phyloP scores from a whole-genome alignment of 2,329 filamentous ascomycete genomes.

The Keithomyces neogunnii region DNA sequence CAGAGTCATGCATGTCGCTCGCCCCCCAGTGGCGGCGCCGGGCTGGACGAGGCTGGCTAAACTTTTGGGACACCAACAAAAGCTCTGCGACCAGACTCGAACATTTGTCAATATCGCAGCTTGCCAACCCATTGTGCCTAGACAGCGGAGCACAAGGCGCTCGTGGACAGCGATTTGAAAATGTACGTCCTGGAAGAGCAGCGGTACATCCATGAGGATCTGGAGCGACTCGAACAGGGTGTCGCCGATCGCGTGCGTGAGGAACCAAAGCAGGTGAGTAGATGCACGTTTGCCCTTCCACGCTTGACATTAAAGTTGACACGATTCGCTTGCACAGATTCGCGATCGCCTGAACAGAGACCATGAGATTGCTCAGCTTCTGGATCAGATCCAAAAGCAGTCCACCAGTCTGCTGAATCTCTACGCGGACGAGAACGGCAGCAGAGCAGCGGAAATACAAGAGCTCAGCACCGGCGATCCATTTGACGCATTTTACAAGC shows the following conservation, averaged over 20 bases:
- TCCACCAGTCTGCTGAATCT: conserved; percentile 72
- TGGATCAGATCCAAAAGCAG: conserved; percentile 81
- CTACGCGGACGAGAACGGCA: conserved; percentile 70
- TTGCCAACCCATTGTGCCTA: too few species aligned
- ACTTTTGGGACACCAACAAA: conserved; percentile 1
- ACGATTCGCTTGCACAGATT: conserved; percentile 45
- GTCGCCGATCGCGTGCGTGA: conserved; percentile 83
- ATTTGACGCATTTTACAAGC: conserved; percentile 85
- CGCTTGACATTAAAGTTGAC: conserved; percentile 11
- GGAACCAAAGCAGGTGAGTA: conserved; percentile 75
- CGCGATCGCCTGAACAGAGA: conserved; percentile 84
- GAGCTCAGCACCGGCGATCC: conserved; percentile 76
- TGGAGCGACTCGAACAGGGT: conserved; percentile 91
- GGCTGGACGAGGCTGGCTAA: conserved; percentile 6
- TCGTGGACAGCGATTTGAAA: background rate
- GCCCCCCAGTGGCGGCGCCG: background rate
- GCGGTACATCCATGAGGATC: conserved; percentile 87
- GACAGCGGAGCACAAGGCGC: background rate
- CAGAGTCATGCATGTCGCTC: background rate
- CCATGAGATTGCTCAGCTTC: conserved; percentile 81
- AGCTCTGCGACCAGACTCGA: background rate
- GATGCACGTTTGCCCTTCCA: background rate
- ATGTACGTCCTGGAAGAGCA: conserved; percentile 93
- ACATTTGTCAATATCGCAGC: too few species aligned
- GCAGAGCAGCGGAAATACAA: conserved; percentile 71